Base-by-base conservation (phyloP, 176 grass and related monocot species). In the Musa beccarii region DNA sequence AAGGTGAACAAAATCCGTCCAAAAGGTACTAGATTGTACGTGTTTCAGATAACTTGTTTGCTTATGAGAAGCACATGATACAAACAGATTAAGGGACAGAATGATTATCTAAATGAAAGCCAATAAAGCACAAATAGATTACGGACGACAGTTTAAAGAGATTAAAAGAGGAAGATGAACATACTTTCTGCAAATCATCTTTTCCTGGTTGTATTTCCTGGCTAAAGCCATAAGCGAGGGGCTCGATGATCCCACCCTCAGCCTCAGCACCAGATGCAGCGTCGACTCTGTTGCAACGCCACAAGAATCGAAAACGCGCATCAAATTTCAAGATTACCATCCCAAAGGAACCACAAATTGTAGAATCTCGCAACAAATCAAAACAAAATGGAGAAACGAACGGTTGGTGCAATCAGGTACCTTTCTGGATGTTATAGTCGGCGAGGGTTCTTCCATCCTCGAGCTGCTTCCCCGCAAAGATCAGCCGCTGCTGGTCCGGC, bases 151-250 rank as follows among this genome's bases (percentile, higher is more conserved):
- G 34, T 43, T 43, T 43, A 6, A 43, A 43, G 34, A 6, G 34
- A 9, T 6, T 6, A 71, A 51, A 71, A 52, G 34, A 11, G 68
- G 49, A 21, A 71, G n/a, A n/a, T 51, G 15, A 52, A 16, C 68
- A 51, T 71, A 71, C 68, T 71, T 71, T 20, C 68, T 71, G 17
- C 68, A 71, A 14, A 71, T 71, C 68, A 71, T 71, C 34, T 70
- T 70, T n/a, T 70, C 67, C 34, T 70, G 67, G 67, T 70, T 70
- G 22, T 66, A 66, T 22, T 66, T 66, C 63, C 63, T 66, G 23
- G 63, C 63, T 11, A 66, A 22, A 12, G 67, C 67, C 67, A 70
- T 70, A 15, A 70, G 67, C 11, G 67, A 70, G 19, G 19, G 67
- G 67, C 67, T 70, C 67, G 49, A 70, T 70, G 10, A 70, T 70